Evolutionary conservation across 2,329 filamentous ascomycete species (phyloP).

Genomic region (Xylaria sp.): DNA sequence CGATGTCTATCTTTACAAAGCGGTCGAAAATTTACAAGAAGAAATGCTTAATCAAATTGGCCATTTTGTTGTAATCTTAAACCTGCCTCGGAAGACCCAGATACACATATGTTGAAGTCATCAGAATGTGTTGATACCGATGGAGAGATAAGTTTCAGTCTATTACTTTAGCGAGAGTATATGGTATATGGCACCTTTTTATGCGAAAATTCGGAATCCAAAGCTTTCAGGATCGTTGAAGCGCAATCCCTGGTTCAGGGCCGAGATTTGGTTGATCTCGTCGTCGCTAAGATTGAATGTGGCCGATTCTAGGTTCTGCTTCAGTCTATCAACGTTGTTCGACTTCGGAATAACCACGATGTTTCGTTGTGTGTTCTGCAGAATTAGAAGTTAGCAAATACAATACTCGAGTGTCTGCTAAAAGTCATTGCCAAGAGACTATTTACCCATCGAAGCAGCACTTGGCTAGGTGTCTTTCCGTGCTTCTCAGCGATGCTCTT

Average conservation of each 20-base stretch:
- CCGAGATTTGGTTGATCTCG: slow-evolving; percentile 66
- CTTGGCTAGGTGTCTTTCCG: slow-evolving; percentile 70
- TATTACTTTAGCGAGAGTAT: not conserved
- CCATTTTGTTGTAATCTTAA: not conserved
- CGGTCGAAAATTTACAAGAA: not conserved
- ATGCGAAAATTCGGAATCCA: slow-evolving; percentile 49
- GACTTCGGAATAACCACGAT: slow-evolving; percentile 72
- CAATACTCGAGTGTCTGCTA: too few species aligned
- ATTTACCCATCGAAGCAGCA: slow-evolving; percentile 69
- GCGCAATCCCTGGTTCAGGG: slow-evolving; percentile 61
- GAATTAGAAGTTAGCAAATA: not conserved
- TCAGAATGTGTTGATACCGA: not conserved
- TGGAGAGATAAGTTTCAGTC: not conserved
- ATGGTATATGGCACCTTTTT: slow-evolving; percentile 15
- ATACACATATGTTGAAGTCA: not conserved
- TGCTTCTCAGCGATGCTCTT: slow-evolving; percentile 66
- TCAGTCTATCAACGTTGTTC: slow-evolving; percentile 62
- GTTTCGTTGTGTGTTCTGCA: slow-evolving; percentile 64
- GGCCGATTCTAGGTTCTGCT: slow-evolving; percentile 65
- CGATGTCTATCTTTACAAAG: not conserved
- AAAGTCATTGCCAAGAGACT: not conserved
- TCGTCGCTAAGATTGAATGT: slow-evolving; percentile 63
- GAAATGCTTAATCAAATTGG: not conserved
- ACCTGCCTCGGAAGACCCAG: not conserved
- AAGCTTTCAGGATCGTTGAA: slow-evolving; percentile 64